Percentiles rank a stretch among this genome's conserved stretches.
phyloP scores from a whole-genome alignment of 306 rosid genomes.

The Citrullus amarus region DNA sequence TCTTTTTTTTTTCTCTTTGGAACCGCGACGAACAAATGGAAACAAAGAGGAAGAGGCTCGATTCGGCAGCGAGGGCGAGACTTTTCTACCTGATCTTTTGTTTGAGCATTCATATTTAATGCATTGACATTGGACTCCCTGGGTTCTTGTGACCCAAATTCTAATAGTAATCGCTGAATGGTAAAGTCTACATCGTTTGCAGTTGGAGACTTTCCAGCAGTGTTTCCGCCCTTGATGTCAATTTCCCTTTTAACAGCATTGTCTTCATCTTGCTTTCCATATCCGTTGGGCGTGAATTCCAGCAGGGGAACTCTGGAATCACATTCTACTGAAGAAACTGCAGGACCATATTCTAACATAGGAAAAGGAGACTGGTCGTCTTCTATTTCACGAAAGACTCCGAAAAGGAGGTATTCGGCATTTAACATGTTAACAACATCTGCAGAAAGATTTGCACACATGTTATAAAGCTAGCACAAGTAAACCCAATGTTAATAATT shows the following conservation, averaged over 20 bases:
- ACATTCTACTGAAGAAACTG: background rate
- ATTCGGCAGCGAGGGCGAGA: background rate
- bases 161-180: background rate
- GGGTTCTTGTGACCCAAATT: background rate
- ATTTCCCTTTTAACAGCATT: conserved; percentile 33
- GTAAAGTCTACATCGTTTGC: background rate
- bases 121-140: background rate
- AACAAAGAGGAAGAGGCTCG: background rate
- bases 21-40: background rate
- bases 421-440: conserved; percentile 20
- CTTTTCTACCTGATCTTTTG: background rate
- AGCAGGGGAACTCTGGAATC: background rate
- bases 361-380: background rate
- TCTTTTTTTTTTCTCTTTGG: background rate
- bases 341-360: background rate
- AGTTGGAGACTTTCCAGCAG: conserved; percentile 19
- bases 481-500: background rate
- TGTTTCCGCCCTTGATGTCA: conserved; percentile 44
- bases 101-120: background rate
- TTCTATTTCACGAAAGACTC: conserved; percentile 29
- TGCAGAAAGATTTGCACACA: conserved; percentile 13
- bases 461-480: background rate
- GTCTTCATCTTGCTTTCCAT: background rate
- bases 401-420: conserved; percentile 39
- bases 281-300: background rate